phyloP scores from a whole-genome alignment of 495 filamentous ascomycete species.

The Neurospora africana region DNA sequence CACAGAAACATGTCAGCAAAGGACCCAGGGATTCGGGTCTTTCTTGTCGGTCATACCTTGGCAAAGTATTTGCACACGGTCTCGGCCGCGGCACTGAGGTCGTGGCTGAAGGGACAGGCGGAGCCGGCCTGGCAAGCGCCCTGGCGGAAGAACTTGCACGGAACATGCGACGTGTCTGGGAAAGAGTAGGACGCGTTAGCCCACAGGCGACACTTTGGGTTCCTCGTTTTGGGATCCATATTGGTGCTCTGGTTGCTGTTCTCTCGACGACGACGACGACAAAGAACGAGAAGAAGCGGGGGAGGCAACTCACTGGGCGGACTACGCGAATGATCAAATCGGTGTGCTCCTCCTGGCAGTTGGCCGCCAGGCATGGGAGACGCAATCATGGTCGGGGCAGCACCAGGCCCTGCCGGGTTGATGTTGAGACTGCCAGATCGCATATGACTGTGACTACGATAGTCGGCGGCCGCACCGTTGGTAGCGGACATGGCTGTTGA shows the following conservation, averaged over 20 bases:
- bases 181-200: not conserved
- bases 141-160: slow-evolving; percentile 97
- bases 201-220: not conserved
- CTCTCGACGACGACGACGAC: not conserved
- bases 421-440: slow-evolving; percentile 45
- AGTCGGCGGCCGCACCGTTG: slow-evolving; percentile 20
- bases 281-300: not conserved
- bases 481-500: not conserved
- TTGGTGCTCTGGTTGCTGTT: not conserved
- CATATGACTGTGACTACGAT: slow-evolving; percentile 31
- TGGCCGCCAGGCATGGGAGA: slow-evolving; percentile 29
- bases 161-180: slow-evolving; percentile 90
- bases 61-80: slow-evolving; percentile 96
- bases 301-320: slow-evolving; percentile 58
- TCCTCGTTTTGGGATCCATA: not conserved
- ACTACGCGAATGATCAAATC: slow-evolving; percentile 63
- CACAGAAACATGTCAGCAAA: slow-evolving; percentile 24
- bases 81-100: slow-evolving; percentile 65
- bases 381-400: slow-evolving; percentile 15
- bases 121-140: slow-evolving; percentile 93
- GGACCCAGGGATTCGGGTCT: not conserved
- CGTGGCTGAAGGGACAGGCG: slow-evolving; percentile 93
- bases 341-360: slow-evolving; percentile 11
- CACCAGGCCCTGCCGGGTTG: slow-evolving; percentile 20
- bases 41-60: slow-evolving; percentile 49